phyloP scores from a whole-genome alignment of 192 early-diverging fungal species.

The Coemansia sp. region DNA sequence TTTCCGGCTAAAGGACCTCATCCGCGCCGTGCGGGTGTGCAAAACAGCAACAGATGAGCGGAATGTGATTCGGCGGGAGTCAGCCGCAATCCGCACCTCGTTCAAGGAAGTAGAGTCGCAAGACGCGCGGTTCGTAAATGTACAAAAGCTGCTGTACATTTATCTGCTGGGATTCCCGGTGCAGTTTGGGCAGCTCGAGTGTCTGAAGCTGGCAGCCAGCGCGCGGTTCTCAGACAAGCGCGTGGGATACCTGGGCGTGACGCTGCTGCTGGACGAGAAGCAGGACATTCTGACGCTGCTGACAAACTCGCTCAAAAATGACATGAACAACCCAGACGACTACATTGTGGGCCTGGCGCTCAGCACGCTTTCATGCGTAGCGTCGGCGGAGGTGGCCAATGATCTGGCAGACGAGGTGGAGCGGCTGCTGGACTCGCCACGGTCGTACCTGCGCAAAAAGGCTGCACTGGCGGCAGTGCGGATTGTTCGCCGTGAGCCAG shows the following conservation, averaged over 20 bases:
- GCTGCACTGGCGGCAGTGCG: conserved; percentile 91
- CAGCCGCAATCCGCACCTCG: conserved; percentile 90
- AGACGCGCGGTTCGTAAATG: conserved; percentile 87
- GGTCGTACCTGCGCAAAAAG: conserved; percentile 97
- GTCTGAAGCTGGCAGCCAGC: conserved; percentile 93
- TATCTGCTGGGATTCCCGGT: conserved; percentile 98
- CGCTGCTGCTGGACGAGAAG: conserved; percentile 97
- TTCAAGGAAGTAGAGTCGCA: conserved; percentile 92
- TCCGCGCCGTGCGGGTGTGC: conserved; percentile 94
- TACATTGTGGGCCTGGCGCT: conserved; percentile 96
- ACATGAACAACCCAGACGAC: conserved; percentile 94
- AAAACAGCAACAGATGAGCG: conserved; percentile 99
- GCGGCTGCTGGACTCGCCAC: conserved; percentile 82
- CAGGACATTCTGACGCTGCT: conserved; percentile 95
- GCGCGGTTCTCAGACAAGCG: conserved; percentile 94
- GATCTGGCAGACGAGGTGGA: conserved; percentile 94
- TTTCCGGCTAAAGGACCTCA: conserved; percentile 74
- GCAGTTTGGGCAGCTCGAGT: conserved; percentile 99
- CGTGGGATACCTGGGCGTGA: conserved; percentile 96
- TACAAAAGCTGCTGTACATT: conserved; percentile 97
- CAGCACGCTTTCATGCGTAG: conserved; percentile 94
- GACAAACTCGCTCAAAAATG: conserved; percentile 96
- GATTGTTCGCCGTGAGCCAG: conserved; percentile 89
- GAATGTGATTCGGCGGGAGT: conserved; percentile 95
- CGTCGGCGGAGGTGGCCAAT: conserved; percentile 92